These are phyloP conservation scores for Fusarium virguliforme DNA, from an alignment of 2,329 filamentous ascomycete genomes.

Conservation along the genomic window DNA sequence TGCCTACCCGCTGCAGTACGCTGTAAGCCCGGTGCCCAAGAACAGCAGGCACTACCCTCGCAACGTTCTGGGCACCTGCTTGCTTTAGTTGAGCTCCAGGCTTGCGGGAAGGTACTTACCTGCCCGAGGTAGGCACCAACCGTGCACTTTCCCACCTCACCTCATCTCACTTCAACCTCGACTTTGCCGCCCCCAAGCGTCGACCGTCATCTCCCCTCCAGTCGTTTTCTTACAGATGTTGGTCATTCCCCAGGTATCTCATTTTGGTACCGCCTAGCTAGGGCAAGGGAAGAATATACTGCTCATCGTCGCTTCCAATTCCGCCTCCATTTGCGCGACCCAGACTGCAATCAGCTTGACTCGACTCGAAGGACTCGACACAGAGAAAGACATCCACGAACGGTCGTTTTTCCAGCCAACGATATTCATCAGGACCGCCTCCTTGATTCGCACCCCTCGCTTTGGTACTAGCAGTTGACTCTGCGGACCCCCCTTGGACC, in stretches of 20 bases:
- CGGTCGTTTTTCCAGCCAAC: slow-evolving; percentile 40
- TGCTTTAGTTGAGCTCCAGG: neutral
- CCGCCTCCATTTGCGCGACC: slow-evolving; percentile 24
- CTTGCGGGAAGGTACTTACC: slow-evolving; percentile 5
- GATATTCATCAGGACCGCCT: slow-evolving; percentile 30
- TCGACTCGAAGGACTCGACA: slow-evolving; percentile 30
- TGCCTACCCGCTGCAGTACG: slow-evolving; percentile 15
- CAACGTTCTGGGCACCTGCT: slow-evolving; percentile 4
- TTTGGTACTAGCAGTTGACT: slow-evolving; percentile 24
- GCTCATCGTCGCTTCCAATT: slow-evolving; percentile 22
- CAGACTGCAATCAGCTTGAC: slow-evolving; percentile 25
- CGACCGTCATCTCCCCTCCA: slow-evolving; percentile 14
- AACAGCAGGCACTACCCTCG: slow-evolving; percentile 15
- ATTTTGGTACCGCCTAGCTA: neutral
- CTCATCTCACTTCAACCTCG: slow-evolving; percentile 16
- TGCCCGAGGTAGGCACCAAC: slow-evolving; percentile 19
- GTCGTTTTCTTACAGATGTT: slow-evolving; percentile 9
- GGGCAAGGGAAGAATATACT: slow-evolving; percentile 26
- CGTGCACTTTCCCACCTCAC: slow-evolving; percentile 34
- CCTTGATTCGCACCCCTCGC: slow-evolving; percentile 36
- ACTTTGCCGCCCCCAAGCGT: slow-evolving; percentile 15
- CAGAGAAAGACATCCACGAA: slow-evolving; percentile 30
- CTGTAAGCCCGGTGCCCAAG: slow-evolving; percentile 6
- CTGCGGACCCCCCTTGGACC: slow-evolving; percentile 33
- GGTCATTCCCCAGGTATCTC: slow-evolving; percentile 20